phyloP scores from a whole-genome alignment of 129 eudicot genomes.

The Pulicaria dysenterica region DNA sequence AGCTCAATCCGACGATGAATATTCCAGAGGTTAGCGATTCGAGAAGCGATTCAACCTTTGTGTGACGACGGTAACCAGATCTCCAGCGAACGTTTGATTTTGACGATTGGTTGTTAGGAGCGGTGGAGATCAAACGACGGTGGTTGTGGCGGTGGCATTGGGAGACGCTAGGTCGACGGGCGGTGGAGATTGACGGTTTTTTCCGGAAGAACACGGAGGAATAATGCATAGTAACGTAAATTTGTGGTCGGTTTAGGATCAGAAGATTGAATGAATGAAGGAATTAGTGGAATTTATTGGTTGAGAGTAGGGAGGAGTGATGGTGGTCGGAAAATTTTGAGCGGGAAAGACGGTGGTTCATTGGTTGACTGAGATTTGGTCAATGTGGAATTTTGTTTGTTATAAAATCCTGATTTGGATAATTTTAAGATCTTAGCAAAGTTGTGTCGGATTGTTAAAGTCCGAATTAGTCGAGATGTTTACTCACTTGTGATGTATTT shows the following conservation, averaged over 20 bases:
- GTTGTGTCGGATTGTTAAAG: too few relatives aligned
- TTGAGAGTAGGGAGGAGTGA: conserved; percentile 17
- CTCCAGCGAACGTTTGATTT: neutral
- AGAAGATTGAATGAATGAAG: neutral
- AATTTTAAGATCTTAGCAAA: too few relatives aligned
- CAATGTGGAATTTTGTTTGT: conserved; percentile 21
- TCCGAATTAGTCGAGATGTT: too few relatives aligned
- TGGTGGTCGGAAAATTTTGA: conserved; percentile 24
- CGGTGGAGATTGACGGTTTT: conserved; percentile 27
- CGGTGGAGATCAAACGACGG: conserved; percentile 24
- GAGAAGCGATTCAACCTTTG: conserved; percentile 20
- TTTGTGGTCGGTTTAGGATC: neutral
- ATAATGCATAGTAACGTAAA: conserved; percentile 54
- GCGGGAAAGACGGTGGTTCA: conserved; percentile 47
- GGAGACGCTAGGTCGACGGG: conserved; percentile 21
- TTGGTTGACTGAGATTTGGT: conserved; percentile 32
- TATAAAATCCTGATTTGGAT: too few relatives aligned
- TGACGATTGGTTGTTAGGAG: conserved; percentile 28
- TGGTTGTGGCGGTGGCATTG: conserved; percentile 29
- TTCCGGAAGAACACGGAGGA: conserved; percentile 43
- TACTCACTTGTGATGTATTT: too few relatives aligned
- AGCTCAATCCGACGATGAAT: conserved; percentile 50
- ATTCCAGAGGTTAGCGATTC: conserved; percentile 44
- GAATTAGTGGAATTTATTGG: conserved; percentile 23
- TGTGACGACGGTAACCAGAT: neutral